phyloP scores from a whole-genome alignment of 306 rosid genomes.

The Cucurbita pepo region DNA sequence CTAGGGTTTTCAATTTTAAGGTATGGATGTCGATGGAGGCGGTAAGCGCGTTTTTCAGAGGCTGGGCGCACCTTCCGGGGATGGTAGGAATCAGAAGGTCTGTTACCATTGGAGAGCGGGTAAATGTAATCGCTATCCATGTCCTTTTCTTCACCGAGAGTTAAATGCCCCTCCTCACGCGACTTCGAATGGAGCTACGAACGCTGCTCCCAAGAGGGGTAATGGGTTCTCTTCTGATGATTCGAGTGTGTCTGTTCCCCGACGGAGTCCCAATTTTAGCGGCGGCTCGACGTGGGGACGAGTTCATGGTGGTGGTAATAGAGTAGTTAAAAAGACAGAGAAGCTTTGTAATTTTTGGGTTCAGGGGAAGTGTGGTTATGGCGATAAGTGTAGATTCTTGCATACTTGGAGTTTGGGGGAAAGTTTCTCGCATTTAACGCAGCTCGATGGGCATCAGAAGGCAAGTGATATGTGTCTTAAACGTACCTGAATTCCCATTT shows the following conservation, averaged over 20 bases:
- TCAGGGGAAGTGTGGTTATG: constrained; percentile 61
- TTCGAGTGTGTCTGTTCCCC: constrained; percentile 31
- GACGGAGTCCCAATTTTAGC: constrained; percentile 33
- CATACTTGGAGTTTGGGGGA: constrained; percentile 90
- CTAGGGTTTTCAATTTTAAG: not conserved
- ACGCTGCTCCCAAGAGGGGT: constrained; percentile 38
- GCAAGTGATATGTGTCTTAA: constrained; percentile 10
- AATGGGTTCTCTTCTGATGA: constrained; percentile 29
- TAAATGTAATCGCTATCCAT: constrained; percentile 69
- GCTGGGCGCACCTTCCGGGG: constrained; percentile 34
- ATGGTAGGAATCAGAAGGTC: constrained; percentile 45
- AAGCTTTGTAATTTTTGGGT: constrained; percentile 60
- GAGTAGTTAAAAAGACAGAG: constrained; percentile 44
- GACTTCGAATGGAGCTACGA: constrained; percentile 27
- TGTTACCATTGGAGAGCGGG: constrained; percentile 94
- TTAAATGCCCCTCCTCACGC: constrained; percentile 15
- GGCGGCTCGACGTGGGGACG: constrained; percentile 52
- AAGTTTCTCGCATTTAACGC: constrained; percentile 51
- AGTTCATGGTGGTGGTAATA: constrained; percentile 23
- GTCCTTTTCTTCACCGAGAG: constrained; percentile 61
- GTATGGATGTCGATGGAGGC: constrained; percentile 72
- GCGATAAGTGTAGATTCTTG: constrained; percentile 64
- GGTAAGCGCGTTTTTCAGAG: constrained; percentile 65
- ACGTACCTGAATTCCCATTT: not conserved
- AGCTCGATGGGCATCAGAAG: constrained; percentile 88